Evolutionary conservation across 352 stramenopile genomes (phyloP), one percentile per base, ranked within the genome.

Genomic region (Halophytophthora polymorphica): DNA sequence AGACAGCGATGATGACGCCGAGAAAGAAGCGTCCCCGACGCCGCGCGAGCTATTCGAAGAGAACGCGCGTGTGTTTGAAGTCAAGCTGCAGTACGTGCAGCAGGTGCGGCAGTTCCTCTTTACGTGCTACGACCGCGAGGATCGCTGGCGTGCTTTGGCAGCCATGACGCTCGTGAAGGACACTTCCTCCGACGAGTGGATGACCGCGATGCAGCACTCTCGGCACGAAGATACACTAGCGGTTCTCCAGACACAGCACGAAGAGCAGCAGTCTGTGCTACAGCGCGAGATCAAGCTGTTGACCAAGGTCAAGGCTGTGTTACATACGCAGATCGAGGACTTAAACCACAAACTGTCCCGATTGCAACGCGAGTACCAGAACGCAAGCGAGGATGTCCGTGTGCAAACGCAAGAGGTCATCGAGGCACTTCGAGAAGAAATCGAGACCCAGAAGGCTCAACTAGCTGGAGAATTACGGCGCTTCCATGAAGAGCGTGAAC

Each of bases 91-190:
- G 43, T 67, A 52, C 12, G 29, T 83, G 31, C 68, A 87, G 43
- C 58, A 78, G 25, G 54, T 77, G 15, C 64, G 82, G 1, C 61
- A 77, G 31, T 86, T 84, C 49, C 48, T 89, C 21, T 23, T 87
- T 22, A 46, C 77, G 22, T 87, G 77, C 49, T 90, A 90, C 55
- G 71, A 79, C 6, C 77, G 79, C 2, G 82, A 92, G 45, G 49
- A 57, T 28, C 79, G 79, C 7, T 90, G 82, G 82, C 63, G 79
- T 11, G 40, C 38, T 6, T 50, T 92, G 12, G 71, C 72, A 15
- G 56, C 62, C 0, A 61, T 70, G 8, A 53, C 73, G 15, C 50
- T 88, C 12, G 61, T 86, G n/a, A 77, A 81, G 11, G 75, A 86
- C 59, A 70, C 52, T 18, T 66, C 67, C 0, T 89, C 78, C 1